phyloP scores from a whole-genome alignment of 352 stramenopile genomes.

The Globisporangium megalacanthum region DNA sequence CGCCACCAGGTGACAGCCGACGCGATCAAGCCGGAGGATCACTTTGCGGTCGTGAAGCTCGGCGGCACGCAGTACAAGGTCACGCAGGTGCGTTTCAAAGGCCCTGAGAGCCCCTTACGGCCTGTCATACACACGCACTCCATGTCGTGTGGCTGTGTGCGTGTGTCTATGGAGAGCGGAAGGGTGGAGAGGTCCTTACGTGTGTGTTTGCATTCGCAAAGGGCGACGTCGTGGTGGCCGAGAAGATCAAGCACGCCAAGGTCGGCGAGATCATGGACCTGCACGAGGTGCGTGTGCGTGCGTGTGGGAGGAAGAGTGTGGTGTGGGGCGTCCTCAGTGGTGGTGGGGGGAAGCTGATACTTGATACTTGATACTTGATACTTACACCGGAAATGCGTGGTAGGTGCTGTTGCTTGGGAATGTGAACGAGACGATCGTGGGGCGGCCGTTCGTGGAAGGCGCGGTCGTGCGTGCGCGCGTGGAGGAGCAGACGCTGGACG shows the following conservation, averaged over 20 bases:
- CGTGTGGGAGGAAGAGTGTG: too few relatives aligned
- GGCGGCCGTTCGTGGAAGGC: slow-evolving; percentile 58
- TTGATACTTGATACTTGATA: background rate
- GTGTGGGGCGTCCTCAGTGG: too few relatives aligned
- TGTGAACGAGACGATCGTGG: slow-evolving; percentile 82
- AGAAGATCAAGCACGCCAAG: slow-evolving; percentile 85
- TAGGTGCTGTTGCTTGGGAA: slow-evolving; percentile 77
- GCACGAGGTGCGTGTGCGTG: slow-evolving; percentile 39
- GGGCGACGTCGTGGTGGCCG: slow-evolving; percentile 75
- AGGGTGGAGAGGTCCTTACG: too few relatives aligned
- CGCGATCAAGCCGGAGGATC: slow-evolving; percentile 60
- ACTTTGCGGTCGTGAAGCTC: slow-evolving; percentile 84
- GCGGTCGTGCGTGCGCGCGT: slow-evolving; percentile 74
- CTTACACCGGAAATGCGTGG: too few relatives aligned
- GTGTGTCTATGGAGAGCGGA: too few relatives aligned
- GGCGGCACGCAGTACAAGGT: slow-evolving; percentile 86
- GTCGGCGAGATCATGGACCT: slow-evolving; percentile 82
- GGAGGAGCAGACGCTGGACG: slow-evolving; percentile 84
- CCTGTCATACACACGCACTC: background rate
- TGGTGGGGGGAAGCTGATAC: too few relatives aligned
- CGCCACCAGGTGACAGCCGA: slow-evolving; percentile 70
- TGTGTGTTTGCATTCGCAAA: slow-evolving; percentile 2
- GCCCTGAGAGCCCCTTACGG: background rate
- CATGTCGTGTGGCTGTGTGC: too few relatives aligned
- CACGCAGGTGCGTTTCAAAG: slow-evolving; percentile 34